Evolutionary conservation across 805 yeast genomes (phyloP).

Genomic region (Yamadazyma scolyti): DNA sequence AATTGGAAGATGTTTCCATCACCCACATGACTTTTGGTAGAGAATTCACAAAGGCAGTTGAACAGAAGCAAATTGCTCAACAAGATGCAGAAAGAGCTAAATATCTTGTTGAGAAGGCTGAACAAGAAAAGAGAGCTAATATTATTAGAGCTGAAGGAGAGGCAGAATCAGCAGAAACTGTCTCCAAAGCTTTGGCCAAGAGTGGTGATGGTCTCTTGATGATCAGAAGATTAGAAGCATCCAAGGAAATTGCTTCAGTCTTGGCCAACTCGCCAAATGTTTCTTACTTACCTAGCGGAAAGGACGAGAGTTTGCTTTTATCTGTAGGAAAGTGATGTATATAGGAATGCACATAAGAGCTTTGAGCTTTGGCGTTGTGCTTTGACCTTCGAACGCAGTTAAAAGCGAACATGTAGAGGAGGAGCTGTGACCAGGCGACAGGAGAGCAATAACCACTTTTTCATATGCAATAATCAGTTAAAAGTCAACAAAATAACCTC

Average conservation of each 20-base stretch:
- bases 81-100: constrained; percentile 98
- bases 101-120: constrained; percentile 90
- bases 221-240: constrained; percentile 94
- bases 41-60: constrained; percentile 97
- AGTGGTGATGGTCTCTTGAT: constrained; percentile 94
- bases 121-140: constrained; percentile 93
- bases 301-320: constrained; percentile 49
- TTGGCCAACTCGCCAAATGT: constrained; percentile 80
- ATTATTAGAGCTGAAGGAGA: constrained; percentile 98
- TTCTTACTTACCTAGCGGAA: constrained; percentile 74
- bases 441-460: too few relatives aligned
- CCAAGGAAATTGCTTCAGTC: constrained; percentile 90
- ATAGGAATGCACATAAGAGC: too few relatives aligned
- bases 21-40: constrained; percentile 97
- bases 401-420: too few relatives aligned
- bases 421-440: too few relatives aligned
- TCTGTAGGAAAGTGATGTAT: constrained; percentile 58
- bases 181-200: constrained; percentile 86
- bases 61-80: constrained; percentile 98
- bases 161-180: constrained; percentile 96
- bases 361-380: too few relatives aligned
- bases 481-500: too few relatives aligned
- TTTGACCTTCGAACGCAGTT: too few relatives aligned
- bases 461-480: too few relatives aligned
- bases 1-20: constrained; percentile 92